Conservation (phyloP, 202 grass and related monocot genomes). For the Setaria viridis region DNA sequence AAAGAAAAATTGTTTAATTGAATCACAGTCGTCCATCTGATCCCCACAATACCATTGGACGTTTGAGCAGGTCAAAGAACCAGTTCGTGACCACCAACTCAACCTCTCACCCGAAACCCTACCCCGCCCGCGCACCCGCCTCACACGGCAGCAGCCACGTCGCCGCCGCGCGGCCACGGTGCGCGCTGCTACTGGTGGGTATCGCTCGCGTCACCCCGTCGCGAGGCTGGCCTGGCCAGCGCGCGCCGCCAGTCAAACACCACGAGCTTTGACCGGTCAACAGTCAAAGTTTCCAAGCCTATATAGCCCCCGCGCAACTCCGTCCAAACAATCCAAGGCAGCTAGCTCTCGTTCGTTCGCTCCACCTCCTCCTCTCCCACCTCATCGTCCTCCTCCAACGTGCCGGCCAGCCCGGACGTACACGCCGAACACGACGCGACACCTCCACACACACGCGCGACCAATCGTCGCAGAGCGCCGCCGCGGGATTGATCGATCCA, state of each 20-base stretch:
- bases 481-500: conserved; percentile 16
- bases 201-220: background rate
- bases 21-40: background rate
- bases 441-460: background rate
- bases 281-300: conserved; percentile 82
- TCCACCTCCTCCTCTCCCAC: background rate
- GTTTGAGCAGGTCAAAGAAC: conserved; percentile 72
- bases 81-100: conserved; percentile 43
- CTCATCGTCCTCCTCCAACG: conserved; percentile 21
- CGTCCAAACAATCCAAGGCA: conserved; percentile 41
- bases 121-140: conserved; percentile 28
- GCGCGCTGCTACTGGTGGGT: conserved; percentile 31
- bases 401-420: conserved; percentile 24
- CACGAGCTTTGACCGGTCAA: conserved; percentile 91
- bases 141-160: background rate
- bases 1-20: background rate
- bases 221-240: background rate
- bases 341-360: background rate
- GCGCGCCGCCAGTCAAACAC: conserved; percentile 77
- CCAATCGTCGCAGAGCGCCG: background rate
- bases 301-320: conserved; percentile 42
- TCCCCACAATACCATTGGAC: conserved; percentile 10
- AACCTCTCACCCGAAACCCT: conserved; percentile 11
- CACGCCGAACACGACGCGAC: conserved; percentile 32
- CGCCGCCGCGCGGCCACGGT: background rate